Evolutionary conservation across 768 basidiomycete species (phyloP), one percentile per base, ranked within the genome.

Genomic region (Chalciporus pseudorubinellus): DNA sequence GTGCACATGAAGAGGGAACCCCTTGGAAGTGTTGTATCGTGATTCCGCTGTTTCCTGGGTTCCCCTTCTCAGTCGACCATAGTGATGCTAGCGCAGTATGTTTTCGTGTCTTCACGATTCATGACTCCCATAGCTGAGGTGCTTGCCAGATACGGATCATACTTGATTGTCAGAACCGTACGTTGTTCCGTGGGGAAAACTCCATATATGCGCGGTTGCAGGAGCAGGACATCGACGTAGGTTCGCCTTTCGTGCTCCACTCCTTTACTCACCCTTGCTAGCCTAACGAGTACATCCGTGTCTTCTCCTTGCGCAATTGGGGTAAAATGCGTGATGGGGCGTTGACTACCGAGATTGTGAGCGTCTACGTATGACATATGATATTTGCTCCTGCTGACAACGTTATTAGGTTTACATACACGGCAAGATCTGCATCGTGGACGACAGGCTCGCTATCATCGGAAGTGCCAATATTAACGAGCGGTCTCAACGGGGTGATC

Each of bases 401-500:
- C 10, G 44, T 24, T 60, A 24, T 11, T 55, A 89, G 83, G 84
- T 95, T 19, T 95, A 97, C 70, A 91, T 95, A 55, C 93, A 95
- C 64, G 89, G 40, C 24, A 60, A 74, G 58, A 48, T 77, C 18
- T 87, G 86, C 59, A 85, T 98, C 48, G 94, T 98, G 5, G 97
- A 99, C 66, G 95, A 99, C 66, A 84, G 97, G 46, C 74, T 94
- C 51, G 93, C 83, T 28, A 93, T 97, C 63, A 97, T 97, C 57
- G 93, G 93, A 14, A 94, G 92, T 48, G 95, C 95, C 16, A 98
- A 97, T 67, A 93, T 99, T 74, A 98, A 99, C 64, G 97, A 99
- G 66, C 84, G 97, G 33, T 95, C 92, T 13, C 91, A 92, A 64
- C 80, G 92, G 24, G 97, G 97, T 20, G 95, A 99, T 67, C 85